These are phyloP conservation scores for Fraxinus paxiana DNA, from an alignment of 305 asterid genomes.

Conservation along the genomic window DNA sequence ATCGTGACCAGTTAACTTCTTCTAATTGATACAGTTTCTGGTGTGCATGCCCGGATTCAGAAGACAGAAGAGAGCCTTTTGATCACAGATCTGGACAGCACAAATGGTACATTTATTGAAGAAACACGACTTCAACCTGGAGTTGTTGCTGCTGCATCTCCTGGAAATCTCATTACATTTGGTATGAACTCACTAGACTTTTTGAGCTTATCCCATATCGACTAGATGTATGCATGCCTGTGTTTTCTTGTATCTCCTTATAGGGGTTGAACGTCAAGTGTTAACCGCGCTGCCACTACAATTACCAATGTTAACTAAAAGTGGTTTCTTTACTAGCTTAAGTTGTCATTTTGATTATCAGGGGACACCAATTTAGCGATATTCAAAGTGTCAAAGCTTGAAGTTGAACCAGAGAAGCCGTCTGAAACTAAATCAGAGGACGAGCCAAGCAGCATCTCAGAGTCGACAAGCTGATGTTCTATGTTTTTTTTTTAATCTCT, in stretches of 20 bases:
- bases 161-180: slow-evolving; percentile 67
- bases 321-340: background rate
- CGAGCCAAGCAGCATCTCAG: slow-evolving; percentile 11
- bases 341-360: slow-evolving; percentile 18
- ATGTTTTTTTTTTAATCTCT: background rate
- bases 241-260: too few species aligned
- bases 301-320: background rate
- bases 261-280: background rate
- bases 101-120: slow-evolving; percentile 79
- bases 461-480: slow-evolving; percentile 18
- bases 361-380: slow-evolving; percentile 74
- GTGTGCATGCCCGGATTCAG: slow-evolving; percentile 70
- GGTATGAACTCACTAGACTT: slow-evolving; percentile 39
- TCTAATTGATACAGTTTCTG: slow-evolving; percentile 50
- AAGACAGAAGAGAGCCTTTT: slow-evolving; percentile 55
- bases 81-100: slow-evolving; percentile 79
- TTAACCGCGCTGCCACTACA: background rate
- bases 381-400: slow-evolving; percentile 58
- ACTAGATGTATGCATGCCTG: background rate
- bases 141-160: slow-evolving; percentile 50
- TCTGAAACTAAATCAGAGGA: slow-evolving; percentile 26
- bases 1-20: background rate
- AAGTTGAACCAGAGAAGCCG: slow-evolving; percentile 31
- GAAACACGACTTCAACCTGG: slow-evolving; percentile 73
- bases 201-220: background rate